Conservation (phyloP, 352 stramenopile species). For the Halophytophthora batemanensis region DNA sequence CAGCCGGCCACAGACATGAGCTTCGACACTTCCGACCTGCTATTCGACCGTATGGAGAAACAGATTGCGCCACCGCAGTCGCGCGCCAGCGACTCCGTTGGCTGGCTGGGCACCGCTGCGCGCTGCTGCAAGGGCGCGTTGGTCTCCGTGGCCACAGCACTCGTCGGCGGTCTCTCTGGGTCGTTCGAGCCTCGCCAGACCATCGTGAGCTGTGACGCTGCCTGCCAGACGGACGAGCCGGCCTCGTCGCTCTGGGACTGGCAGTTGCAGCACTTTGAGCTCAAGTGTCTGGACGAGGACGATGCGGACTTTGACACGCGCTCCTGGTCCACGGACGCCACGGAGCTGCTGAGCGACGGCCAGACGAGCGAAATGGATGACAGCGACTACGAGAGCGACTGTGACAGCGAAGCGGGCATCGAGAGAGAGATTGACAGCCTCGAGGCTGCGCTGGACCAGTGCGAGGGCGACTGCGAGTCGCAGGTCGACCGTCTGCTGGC, state of each 20-base stretch:
- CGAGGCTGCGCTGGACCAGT: conserved; percentile 11
- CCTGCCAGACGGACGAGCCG: conserved; percentile 14
- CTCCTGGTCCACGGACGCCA: conserved; percentile 48
- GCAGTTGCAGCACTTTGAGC: conserved; percentile 7
- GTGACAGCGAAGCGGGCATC: conserved; percentile 19
- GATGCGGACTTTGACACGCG: conserved; percentile 23
- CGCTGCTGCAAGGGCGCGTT: conserved; percentile 15
- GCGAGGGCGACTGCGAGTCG: conserved; percentile 28
- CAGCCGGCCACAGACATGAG: conserved; percentile 1
- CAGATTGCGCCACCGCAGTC: conserved; percentile 9
- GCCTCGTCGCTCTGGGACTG: conserved; percentile 8
- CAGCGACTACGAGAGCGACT: conserved; percentile 19
- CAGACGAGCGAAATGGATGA: conserved; percentile 27
- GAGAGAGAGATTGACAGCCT: conserved; percentile 12
- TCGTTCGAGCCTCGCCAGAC: conserved; percentile 12
- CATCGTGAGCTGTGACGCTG: conserved; percentile 5
- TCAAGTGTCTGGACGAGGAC: conserved; percentile 9
- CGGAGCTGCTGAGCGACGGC: conserved; percentile 41
- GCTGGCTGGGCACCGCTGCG: conserved; percentile 6
- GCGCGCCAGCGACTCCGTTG: not conserved
- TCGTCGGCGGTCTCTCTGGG: conserved; percentile 12
- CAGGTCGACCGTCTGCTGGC: conserved; percentile 31
- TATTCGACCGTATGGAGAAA: conserved; percentile 24
- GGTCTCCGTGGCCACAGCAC: conserved; percentile 4
- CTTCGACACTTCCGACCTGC: conserved; percentile 16